These are phyloP conservation scores for Cryptosporidium bovis DNA, from an alignment of 169 alveolate species.

Conservation along the genomic window DNA sequence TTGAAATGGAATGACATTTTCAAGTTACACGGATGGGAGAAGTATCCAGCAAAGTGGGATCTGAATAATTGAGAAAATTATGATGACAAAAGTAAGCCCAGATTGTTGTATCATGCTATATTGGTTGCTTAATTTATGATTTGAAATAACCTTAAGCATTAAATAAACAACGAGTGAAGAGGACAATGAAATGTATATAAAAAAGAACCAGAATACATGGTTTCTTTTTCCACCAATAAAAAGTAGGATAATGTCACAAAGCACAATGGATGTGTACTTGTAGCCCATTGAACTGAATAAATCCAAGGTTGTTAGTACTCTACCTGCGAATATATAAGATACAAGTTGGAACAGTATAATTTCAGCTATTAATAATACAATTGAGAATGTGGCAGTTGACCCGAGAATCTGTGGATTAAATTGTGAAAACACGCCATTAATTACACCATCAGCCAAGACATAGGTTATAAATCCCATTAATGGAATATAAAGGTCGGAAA, in stretches of 20 bases:
- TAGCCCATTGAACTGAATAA: constrained; percentile 52
- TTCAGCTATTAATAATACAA: constrained; percentile 35
- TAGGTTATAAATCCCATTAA: constrained; percentile 65
- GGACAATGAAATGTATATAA: constrained; percentile 51
- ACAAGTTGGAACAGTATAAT: constrained; percentile 31
- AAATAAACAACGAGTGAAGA: constrained; percentile 48
- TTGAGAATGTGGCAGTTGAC: constrained; percentile 72
- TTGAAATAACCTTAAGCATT: constrained; percentile 50
- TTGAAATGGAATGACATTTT: no score
- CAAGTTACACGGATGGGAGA: constrained; percentile 50
- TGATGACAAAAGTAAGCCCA: constrained; percentile 41
- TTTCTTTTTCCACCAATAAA: constrained; percentile 45
- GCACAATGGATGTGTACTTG: constrained; percentile 57
- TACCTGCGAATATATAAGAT: constrained; percentile 64
- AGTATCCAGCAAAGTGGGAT: constrained; percentile 70
- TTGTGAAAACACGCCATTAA: constrained; percentile 58
- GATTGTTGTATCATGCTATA: constrained; percentile 58
- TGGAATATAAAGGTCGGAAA: constrained; percentile 65
- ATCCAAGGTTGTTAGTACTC: constrained; percentile 47
- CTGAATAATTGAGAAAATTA: constrained; percentile 30
- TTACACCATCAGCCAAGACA: constrained; percentile 69
- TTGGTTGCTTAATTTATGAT: constrained; percentile 18
- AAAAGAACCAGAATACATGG: constrained; percentile 32
- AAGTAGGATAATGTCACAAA: constrained; percentile 32
- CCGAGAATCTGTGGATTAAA: constrained; percentile 71